Conservation (phyloP, 345 rosid species). For the Arabidopsis arenosa region DNA sequence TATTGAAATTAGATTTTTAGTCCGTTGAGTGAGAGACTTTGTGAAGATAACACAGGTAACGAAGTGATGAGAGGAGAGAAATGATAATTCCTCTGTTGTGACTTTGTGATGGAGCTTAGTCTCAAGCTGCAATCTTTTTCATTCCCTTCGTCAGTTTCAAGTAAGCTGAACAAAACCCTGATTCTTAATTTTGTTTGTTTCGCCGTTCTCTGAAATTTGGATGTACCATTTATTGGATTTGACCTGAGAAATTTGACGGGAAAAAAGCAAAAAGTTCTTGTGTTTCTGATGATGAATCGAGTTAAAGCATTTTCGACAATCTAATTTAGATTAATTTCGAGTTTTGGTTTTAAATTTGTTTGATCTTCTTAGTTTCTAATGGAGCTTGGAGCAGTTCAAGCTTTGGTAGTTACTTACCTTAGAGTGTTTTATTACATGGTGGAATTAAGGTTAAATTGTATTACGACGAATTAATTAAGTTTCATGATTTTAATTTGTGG, state of each 20-base stretch:
- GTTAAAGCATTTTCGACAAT: background rate
- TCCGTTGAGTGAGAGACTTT: slow-evolving; percentile 22
- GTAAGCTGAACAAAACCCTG: slow-evolving; percentile 37
- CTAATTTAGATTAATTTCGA: background rate
- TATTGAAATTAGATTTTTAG: slow-evolving; percentile 1
- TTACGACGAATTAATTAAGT: background rate
- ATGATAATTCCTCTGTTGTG: slow-evolving; percentile 2
- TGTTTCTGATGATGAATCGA: background rate
- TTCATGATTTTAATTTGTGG: background rate
- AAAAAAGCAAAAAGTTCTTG: too few species aligned
- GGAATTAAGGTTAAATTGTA: background rate
- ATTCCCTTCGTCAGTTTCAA: slow-evolving; percentile 27
- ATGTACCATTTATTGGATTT: background rate
- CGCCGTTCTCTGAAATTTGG: background rate
- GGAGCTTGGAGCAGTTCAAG: background rate
- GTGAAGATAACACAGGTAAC: slow-evolving; percentile 32
- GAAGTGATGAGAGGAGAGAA: slow-evolving; percentile 8
- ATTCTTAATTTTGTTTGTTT: background rate
- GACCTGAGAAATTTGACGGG: background rate
- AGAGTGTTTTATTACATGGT: too few species aligned
- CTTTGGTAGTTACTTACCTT: background rate
- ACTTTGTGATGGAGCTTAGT: slow-evolving; percentile 40
- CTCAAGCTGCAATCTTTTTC: slow-evolving; percentile 41
- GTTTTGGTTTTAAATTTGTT: background rate
- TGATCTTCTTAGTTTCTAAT: background rate